A percentile compares a stretch with the other conserved stretches of the same genome.
These are phyloP conservation scores for Aureobasidium namibiae DNA, from an alignment of 2,329 filamentous ascomycete genomes.

Conservation along the genomic window DNA sequence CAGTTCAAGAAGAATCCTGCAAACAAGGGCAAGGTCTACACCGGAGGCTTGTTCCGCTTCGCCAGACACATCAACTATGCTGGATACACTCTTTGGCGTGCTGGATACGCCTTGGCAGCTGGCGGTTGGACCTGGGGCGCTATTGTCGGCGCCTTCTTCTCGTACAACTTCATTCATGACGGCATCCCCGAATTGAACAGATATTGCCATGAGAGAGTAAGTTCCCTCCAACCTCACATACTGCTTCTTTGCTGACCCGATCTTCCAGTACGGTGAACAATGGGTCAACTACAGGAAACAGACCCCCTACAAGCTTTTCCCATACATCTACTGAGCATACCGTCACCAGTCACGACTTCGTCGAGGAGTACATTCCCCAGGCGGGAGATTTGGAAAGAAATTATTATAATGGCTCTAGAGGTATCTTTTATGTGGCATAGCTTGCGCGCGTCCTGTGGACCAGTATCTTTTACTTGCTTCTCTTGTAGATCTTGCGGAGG, in stretches of 20 bases:
- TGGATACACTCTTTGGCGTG: slow-evolving; percentile 44
- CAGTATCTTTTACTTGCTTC: slow-evolving; percentile 67
- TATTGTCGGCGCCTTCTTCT: slow-evolving; percentile 33
- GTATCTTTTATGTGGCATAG: slow-evolving; percentile 8
- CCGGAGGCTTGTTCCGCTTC: slow-evolving; percentile 40
- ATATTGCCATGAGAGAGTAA: slow-evolving; percentile 38
- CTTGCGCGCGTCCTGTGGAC: slow-evolving; percentile 1
- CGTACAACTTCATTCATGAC: slow-evolving; percentile 37
- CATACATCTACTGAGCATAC: slow-evolving; percentile 25
- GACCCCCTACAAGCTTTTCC: slow-evolving; percentile 33
- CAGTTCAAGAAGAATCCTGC: slow-evolving; percentile 42
- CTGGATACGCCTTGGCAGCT: slow-evolving; percentile 40
- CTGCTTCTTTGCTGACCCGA: not conserved
- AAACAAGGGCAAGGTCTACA: slow-evolving; percentile 46
- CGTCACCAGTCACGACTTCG: not conserved
- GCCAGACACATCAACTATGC: slow-evolving; percentile 49
- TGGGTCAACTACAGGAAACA: slow-evolving; percentile 30
- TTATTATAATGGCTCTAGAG: slow-evolving; percentile 8
- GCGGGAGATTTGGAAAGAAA: not conserved
- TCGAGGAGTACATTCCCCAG: not conserved
- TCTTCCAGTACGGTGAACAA: slow-evolving; percentile 31
- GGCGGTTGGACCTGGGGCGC: slow-evolving; percentile 41
- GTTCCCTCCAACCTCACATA: slow-evolving; percentile 12
- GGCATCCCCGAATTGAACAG: slow-evolving; percentile 41
- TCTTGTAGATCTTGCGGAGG: slow-evolving; percentile 95